Evolutionary conservation across 73 alveolate genomes (phyloP), one percentile per base, ranked within the genome.

Genomic region (Tetrahymena elliotti): DNA sequence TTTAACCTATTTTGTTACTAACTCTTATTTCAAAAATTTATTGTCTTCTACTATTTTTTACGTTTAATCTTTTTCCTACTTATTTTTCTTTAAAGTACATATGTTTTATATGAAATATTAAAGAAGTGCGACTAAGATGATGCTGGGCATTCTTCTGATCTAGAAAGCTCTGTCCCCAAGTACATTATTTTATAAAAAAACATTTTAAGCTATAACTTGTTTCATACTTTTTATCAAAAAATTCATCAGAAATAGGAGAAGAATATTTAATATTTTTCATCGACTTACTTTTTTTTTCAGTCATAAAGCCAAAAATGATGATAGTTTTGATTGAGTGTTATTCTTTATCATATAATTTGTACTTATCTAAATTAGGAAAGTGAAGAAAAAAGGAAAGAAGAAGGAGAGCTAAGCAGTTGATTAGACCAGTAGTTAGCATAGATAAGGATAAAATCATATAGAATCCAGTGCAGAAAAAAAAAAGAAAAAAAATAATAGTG

Each of bases 131-230:
- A 68, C 88, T 68, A 68, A 68, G 88, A 68, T 68, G 88, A 68
- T 68, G 88, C 88, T 68, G 88, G 88, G 22, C 88, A 68, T 68
- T 68, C 38, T 68, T 68, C 88, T 68, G 88, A 68, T 68, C 88
- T 68, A 68, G 88, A 68, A 68, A 68, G 88, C 88, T 68, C 88
- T 68, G 88, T 68, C 88, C 88, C 88, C 34, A 68, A 68, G 88
- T 68, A 68, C 34, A 68, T 1, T 68, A 11, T 68, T 27, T 68
- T 31, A 27, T 31, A 47, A 27, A 47, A 3, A 68, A 68, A 27
- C 88, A 4, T n/a, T 31, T 68, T 68, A 68, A 27, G 34, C 33
- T 31, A 68, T 68, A 68, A 35, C 88, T 68, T 68, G 33, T 68
- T 68, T 68, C 34, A 27, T 31, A 27, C n/a, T 31, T 68, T 68